Evolutionary conservation across 805 yeast species (phyloP).

Genomic region (Saturnispora quitensis): DNA sequence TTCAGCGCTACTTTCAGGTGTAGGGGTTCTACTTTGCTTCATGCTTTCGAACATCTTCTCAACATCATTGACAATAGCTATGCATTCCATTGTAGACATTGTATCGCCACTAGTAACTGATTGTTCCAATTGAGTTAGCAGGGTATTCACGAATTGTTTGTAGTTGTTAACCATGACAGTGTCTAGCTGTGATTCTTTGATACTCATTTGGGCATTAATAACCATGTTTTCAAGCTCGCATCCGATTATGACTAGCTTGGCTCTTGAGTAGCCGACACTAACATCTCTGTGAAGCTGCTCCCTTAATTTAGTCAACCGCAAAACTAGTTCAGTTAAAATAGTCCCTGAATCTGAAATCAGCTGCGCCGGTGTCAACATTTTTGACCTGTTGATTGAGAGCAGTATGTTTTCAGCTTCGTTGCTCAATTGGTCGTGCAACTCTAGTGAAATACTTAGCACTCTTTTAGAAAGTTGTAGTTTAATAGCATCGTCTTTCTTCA

Average conservation of each 20-base stretch:
- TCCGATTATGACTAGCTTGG: conserved; percentile 58
- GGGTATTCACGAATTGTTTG: conserved; percentile 47
- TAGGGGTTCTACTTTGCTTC: conserved; percentile 16
- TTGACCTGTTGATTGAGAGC: conserved; percentile 34
- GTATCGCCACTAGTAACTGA: conserved; percentile 47
- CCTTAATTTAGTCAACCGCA: conserved; percentile 40
- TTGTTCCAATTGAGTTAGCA: conserved; percentile 47
- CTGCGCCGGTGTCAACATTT: conserved; percentile 35
- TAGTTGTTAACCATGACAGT: conserved; percentile 33
- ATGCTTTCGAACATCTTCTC: conserved; percentile 64
- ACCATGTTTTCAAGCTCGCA: conserved; percentile 39
- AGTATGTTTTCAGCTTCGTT: conserved; percentile 23
- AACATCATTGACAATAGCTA: conserved; percentile 58
- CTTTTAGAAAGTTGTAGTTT: conserved; percentile 46
- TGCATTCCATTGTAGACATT: conserved; percentile 54
- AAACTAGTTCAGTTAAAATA: conserved; percentile 34
- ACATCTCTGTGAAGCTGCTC: conserved; percentile 43
- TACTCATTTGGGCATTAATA: background rate
- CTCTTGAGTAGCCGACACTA: conserved; percentile 53
- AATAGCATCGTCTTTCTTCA: conserved; percentile 22
- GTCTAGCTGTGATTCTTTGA: conserved; percentile 1
- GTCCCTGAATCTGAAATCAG: conserved; percentile 47
- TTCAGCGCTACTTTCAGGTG: conserved; percentile 5
- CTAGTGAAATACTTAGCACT: conserved; percentile 33
- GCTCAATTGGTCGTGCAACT: conserved; percentile 35